Evolutionary conservation across 2,329 filamentous ascomycete species (phyloP).

Genomic region (Trematosphaeria pertusa): DNA sequence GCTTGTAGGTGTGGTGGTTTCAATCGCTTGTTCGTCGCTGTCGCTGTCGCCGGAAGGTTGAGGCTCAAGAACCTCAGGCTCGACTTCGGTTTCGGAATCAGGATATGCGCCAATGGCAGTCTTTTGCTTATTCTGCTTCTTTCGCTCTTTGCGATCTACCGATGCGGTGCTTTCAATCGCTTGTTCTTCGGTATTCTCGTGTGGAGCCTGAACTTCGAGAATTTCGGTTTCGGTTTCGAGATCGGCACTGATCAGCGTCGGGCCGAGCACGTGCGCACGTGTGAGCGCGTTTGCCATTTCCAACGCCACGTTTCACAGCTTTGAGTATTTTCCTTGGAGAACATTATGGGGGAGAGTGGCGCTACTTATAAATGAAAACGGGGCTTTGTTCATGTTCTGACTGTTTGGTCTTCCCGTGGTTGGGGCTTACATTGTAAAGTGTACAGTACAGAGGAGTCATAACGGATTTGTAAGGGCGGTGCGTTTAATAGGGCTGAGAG

Average conservation of each 20-base stretch:
- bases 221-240: slow-evolving; percentile 15
- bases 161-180: slow-evolving; percentile 4
- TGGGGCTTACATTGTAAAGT: slow-evolving; percentile 14
- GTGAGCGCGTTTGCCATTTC: slow-evolving; percentile 35
- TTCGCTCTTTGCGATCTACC: slow-evolving; percentile 33
- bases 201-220: slow-evolving; percentile 16
- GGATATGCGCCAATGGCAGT: slow-evolving; percentile 17
- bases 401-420: not conserved
- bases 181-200: slow-evolving; percentile 11
- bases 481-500: slow-evolving; percentile 4
- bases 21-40: slow-evolving; percentile 8
- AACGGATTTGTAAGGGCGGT: slow-evolving; percentile 41
- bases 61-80: slow-evolving; percentile 11
- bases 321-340: too few species aligned
- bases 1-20: slow-evolving; percentile 13
- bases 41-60: slow-evolving; percentile 9
- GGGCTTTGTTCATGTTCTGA: not conserved
- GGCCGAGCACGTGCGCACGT: slow-evolving; percentile 45
- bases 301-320: too few species aligned
- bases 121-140: slow-evolving; percentile 25
- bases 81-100: slow-evolving; percentile 27
- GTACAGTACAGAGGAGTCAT: slow-evolving; percentile 46
- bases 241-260: slow-evolving; percentile 29
- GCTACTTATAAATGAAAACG: too few species aligned
- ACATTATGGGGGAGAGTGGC: not conserved